Conservation (phyloP, 352 stramenopile species). For the Pythium dissimile region DNA sequence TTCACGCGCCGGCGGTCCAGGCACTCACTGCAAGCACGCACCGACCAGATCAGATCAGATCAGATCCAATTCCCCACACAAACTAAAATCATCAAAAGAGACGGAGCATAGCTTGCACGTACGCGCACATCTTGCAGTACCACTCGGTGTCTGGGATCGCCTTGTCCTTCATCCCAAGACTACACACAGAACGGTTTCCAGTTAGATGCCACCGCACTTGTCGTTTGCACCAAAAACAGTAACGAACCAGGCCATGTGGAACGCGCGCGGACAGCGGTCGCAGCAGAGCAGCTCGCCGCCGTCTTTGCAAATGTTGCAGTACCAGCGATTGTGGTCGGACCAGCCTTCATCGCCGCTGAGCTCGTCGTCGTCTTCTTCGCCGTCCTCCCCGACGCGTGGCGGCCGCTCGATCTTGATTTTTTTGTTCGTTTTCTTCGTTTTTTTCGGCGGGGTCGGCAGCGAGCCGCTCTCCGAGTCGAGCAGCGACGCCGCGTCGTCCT, state of each 20-base stretch:
- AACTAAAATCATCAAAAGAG: no score
- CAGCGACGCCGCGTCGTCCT: slow-evolving; percentile 21
- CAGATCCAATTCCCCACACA: neutral
- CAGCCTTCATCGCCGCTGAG: slow-evolving; percentile 55
- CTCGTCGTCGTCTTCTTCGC: slow-evolving; percentile 40
- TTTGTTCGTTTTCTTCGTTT: slow-evolving; percentile 20
- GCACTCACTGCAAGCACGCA: slow-evolving; percentile 54
- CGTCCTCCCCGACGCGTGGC: slow-evolving; percentile 11
- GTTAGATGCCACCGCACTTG: neutral
- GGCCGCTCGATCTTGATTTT: neutral
- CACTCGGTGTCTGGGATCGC: slow-evolving; percentile 82
- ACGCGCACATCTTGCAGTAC: slow-evolving; percentile 88
- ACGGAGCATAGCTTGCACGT: slow-evolving; percentile 28
- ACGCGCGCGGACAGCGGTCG: slow-evolving; percentile 89
- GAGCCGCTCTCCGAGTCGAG: slow-evolving; percentile 27
- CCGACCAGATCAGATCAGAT: neutral
- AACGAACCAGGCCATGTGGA: slow-evolving; percentile 87
- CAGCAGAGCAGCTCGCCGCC: slow-evolving; percentile 89
- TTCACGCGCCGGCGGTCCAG: slow-evolving; percentile 76
- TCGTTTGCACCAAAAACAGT: neutral
- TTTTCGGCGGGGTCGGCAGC: slow-evolving; percentile 24
- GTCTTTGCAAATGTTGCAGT: slow-evolving; percentile 90
- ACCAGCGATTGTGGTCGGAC: slow-evolving; percentile 87
- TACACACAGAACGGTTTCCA: slow-evolving; percentile 20
- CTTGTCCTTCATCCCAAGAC: slow-evolving; percentile 72